Conservation (phyloP, 306 rosid genomes). For the Argentina anserina region DNA sequence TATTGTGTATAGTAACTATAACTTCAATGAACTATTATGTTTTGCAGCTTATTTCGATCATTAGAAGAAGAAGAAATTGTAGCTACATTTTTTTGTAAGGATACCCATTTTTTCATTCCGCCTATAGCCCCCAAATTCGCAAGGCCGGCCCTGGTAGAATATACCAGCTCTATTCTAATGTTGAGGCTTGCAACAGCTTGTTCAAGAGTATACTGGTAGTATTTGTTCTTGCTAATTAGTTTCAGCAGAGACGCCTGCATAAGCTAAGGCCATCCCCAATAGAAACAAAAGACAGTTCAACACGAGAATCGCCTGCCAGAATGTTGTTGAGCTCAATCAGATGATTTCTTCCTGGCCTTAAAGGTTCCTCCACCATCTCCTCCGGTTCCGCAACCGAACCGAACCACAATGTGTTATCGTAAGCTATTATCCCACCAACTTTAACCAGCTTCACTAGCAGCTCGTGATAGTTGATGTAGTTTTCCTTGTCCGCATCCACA, state of each 20-base stretch:
- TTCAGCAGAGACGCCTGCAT: slow-evolving; percentile 30
- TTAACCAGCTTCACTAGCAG: slow-evolving; percentile 40
- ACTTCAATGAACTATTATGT: too few species aligned
- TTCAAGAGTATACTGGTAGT: too few species aligned
- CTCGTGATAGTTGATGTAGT: slow-evolving; percentile 48
- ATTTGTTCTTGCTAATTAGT: not conserved
- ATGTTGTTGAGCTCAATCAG: slow-evolving; percentile 31
- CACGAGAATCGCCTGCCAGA: slow-evolving; percentile 35
- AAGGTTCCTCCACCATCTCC: slow-evolving; percentile 3
- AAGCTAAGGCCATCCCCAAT: slow-evolving; percentile 51
- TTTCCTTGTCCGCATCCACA: slow-evolving; percentile 51
- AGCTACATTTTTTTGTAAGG: too few species aligned
- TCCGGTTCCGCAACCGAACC: slow-evolving; percentile 41
- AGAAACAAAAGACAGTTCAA: slow-evolving; percentile 39
- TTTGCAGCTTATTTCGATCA: too few species aligned
- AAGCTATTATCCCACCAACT: slow-evolving; percentile 52
- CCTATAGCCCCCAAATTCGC: too few species aligned
- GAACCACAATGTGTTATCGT: slow-evolving; percentile 62
- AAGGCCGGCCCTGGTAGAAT: too few species aligned
- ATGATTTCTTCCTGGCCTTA: not conserved
- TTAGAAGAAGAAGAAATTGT: too few species aligned
- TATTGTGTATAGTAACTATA: too few species aligned
- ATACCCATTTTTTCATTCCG: too few species aligned
- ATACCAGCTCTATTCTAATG: too few species aligned
- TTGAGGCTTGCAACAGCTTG: too few species aligned